Evolutionary conservation across 768 basidiomycete genomes (phyloP).

Genomic region (Tulasnella sp.): DNA sequence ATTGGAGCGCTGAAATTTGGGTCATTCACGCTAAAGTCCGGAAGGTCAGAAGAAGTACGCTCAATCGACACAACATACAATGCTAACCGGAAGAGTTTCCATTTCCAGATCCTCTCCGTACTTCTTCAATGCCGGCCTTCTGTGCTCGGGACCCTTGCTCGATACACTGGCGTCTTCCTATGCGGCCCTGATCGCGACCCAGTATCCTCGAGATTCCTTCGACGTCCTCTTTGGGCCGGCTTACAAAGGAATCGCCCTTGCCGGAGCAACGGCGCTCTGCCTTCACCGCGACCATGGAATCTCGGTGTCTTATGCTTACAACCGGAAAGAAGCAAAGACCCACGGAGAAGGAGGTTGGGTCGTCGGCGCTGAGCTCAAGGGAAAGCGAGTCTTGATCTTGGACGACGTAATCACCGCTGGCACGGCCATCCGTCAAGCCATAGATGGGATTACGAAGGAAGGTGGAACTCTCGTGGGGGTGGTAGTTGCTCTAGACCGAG

Average conservation of each 20-base stretch:
- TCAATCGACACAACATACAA: not conserved
- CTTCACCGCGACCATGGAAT: slow-evolving; percentile 67
- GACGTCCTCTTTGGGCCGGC: slow-evolving; percentile 95
- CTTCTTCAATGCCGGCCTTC: slow-evolving; percentile 93
- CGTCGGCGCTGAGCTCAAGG: slow-evolving; percentile 83
- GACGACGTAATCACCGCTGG: slow-evolving; percentile 97
- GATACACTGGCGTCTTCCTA: slow-evolving; percentile 78
- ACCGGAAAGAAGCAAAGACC: slow-evolving; percentile 93
- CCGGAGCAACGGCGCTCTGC: slow-evolving; percentile 77
- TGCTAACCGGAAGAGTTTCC: not conserved
- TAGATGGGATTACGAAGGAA: slow-evolving; percentile 66
- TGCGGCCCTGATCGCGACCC: slow-evolving; percentile 71
- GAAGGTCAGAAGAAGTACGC: slow-evolving; percentile 61
- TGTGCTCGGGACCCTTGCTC: slow-evolving; percentile 83
- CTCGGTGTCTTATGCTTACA: slow-evolving; percentile 82
- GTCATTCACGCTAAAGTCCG: slow-evolving; percentile 91
- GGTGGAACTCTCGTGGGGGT: slow-evolving; percentile 89
- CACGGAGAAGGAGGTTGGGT: slow-evolving; percentile 94
- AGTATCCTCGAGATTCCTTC: slow-evolving; percentile 49
- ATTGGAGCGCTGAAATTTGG: slow-evolving; percentile 87
- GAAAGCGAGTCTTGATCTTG: slow-evolving; percentile 81
- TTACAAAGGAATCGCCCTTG: slow-evolving; percentile 96
- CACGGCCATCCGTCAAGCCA: slow-evolving; percentile 83
- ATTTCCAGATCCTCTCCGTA: slow-evolving; percentile 69
- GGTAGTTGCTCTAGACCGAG: slow-evolving; percentile 81